A percentile compares a stretch with the other conserved stretches of the same genome.
These are phyloP conservation scores for Aphanomyces invadans DNA, from an alignment of 352 stramenopile species.

Conservation along the genomic window DNA sequence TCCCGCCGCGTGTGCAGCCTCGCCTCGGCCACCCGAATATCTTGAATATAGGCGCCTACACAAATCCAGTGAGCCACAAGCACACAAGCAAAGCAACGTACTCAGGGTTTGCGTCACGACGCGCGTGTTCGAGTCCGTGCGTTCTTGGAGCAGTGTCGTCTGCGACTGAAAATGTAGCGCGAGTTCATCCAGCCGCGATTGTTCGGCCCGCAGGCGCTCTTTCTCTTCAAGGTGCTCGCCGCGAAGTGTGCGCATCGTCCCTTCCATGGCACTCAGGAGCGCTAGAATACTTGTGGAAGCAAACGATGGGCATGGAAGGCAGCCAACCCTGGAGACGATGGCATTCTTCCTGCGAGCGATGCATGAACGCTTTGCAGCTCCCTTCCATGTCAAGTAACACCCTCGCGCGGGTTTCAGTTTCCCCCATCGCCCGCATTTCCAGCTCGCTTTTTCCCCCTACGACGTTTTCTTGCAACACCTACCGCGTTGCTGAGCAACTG, in stretches of 20 bases:
- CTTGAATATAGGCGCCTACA: constrained; percentile 29
- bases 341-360: constrained; percentile 54
- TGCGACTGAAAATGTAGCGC: constrained; percentile 63
- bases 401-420: constrained; percentile 46
- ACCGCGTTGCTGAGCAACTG: neutral
- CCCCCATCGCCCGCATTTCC: constrained; percentile 23
- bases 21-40: constrained; percentile 40
- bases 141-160: constrained; percentile 41
- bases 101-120: constrained; percentile 39
- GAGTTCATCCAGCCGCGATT: constrained; percentile 50
- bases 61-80: neutral
- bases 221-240: constrained; percentile 66
- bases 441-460: constrained; percentile 16
- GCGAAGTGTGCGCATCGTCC: constrained; percentile 38
- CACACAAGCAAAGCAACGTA: constrained; percentile 13
- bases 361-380: constrained; percentile 43
- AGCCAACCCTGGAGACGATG: constrained; percentile 32
- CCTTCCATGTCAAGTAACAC: constrained; percentile 57
- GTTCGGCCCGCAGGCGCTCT: constrained; percentile 59
- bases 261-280: constrained; percentile 44
- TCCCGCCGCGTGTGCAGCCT: constrained; percentile 34
- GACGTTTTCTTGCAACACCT: constrained; percentile 22
- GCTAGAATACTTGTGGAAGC: constrained; percentile 17
- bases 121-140: constrained; percentile 36
- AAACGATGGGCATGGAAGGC: neutral